Base-by-base conservation (phyloP, 805 yeast species). In the Ogataea trehalophila region DNA sequence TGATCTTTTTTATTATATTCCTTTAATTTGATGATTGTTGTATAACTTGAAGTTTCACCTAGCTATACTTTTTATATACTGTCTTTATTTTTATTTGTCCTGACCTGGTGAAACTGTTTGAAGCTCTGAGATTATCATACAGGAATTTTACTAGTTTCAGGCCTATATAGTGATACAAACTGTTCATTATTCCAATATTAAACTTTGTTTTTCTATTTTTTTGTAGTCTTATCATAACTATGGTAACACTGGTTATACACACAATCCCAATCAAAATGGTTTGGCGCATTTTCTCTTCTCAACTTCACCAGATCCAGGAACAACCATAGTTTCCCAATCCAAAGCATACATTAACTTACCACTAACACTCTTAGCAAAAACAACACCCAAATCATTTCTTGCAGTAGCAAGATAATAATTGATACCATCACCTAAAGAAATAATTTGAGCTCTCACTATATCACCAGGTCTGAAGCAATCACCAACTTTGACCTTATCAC, bases 311-410 rank as follows among this genome's bases (percentile, higher is more conserved):
- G 91, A 80, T 23, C 67, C 70, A 2, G 89, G 83, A 52, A 87
- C 81, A 33, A 85, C 75, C 98, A 95, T 94, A 13, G 89, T 86
- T 67, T 89, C 91, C 97, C 98, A 94, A 67, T 94, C 98, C 39
- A 89, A 68, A 2, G 99, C 95, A 57, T 83, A 85, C 88, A 94
- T 80, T 46, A 81, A 67, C 35, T 79, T 81, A 2, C 96, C 96
- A 11, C 76, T 71, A 4, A 81, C 81, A 52, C 84, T 77, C 51
- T 76, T 80, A 5, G 98, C 97, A 65, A 91, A 87, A 1, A 94
- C 83, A 4, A 94, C 99, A 3, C 99, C 99, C 37, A 92, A 70
- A 59, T 92, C 96, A 64, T 92, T 89, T 52, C 84, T 74, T 2
- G 97, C 95, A 0, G 99, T 94, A 6, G 89, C 78, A 52, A 94